A percentile compares a stretch with the other conserved stretches of the same genome.
Conservation (phyloP, 495 filamentous ascomycete genomes). For the Penicillium coffeae region DNA sequence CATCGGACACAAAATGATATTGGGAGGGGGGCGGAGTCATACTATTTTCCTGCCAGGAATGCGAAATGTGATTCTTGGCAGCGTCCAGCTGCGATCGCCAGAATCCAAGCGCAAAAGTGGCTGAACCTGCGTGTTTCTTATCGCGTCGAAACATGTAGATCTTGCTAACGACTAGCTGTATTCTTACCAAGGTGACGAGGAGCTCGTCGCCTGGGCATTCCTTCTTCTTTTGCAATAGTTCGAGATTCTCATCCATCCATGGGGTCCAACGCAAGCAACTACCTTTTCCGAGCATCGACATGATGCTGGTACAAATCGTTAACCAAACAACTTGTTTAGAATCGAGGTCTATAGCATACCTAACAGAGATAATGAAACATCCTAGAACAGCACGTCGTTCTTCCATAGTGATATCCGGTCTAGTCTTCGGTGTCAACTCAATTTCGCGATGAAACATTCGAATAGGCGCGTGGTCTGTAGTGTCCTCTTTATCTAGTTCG, state of each 20-base stretch:
- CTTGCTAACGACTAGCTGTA: slow-evolving; percentile 37
- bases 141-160: slow-evolving; percentile 5
- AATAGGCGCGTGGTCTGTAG: slow-evolving; percentile 7
- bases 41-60: not conserved
- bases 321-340: not conserved
- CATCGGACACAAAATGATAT: not conserved
- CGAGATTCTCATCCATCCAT: slow-evolving; percentile 45
- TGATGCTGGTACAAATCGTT: not conserved
- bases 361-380: not conserved
- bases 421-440: not conserved
- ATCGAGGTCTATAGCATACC: not conserved
- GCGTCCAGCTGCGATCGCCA: not conserved
- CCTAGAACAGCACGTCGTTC: not conserved
- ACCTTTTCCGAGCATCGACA: not conserved
- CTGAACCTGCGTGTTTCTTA: not conserved
- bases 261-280: not conserved
- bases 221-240: slow-evolving; percentile 29
- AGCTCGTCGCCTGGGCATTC: slow-evolving; percentile 43
- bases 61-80: not conserved
- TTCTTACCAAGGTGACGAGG: slow-evolving; percentile 37
- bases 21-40: not conserved
- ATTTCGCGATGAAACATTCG: not conserved
- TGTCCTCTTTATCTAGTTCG: slow-evolving; percentile 42
- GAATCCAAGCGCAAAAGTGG: not conserved
- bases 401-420: not conserved